phyloP scores from a whole-genome alignment of 225 moss, liverwort and hornwort species.

The Antitrichia curtipendula region DNA sequence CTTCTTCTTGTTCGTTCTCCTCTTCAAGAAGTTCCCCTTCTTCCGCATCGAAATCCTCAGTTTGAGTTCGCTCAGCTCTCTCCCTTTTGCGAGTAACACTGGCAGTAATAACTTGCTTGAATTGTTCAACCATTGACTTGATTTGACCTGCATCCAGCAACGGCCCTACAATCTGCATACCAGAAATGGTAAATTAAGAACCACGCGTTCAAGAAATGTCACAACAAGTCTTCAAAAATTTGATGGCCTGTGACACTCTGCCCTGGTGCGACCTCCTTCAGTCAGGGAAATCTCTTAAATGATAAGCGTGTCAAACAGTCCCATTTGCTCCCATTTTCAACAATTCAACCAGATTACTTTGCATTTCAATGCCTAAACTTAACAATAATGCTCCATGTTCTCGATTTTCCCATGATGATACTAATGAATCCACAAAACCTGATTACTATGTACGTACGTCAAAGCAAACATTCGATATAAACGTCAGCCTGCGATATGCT shows the following conservation, averaged over 20 bases:
- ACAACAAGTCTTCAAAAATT: background rate
- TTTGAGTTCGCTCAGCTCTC: constrained; percentile 81
- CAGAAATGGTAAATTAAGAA: background rate
- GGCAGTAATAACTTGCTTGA: constrained; percentile 88
- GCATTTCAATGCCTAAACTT: background rate
- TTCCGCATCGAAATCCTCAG: constrained; percentile 95
- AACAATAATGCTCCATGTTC: background rate
- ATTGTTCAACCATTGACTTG: constrained; percentile 84
- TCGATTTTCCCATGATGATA: background rate
- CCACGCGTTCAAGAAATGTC: background rate
- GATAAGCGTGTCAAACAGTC: background rate
- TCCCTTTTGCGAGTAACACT: constrained; percentile 85
- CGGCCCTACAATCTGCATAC: constrained; percentile 64
- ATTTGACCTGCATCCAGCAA: constrained; percentile 79
- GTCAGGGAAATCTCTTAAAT: too few relatives aligned
- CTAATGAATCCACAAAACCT: background rate
- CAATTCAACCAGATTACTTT: background rate
- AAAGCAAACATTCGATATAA: background rate
- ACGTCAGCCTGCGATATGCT: background rate
- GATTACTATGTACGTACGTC: background rate
- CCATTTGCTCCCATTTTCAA: background rate
- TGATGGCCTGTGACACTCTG: background rate
- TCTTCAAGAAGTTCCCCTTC: constrained; percentile 97
- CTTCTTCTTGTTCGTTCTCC: constrained; percentile 98
- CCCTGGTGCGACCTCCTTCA: background rate